Base-by-base conservation (phyloP, 768 basidiomycete species). In the Boletus eberwhitei region DNA sequence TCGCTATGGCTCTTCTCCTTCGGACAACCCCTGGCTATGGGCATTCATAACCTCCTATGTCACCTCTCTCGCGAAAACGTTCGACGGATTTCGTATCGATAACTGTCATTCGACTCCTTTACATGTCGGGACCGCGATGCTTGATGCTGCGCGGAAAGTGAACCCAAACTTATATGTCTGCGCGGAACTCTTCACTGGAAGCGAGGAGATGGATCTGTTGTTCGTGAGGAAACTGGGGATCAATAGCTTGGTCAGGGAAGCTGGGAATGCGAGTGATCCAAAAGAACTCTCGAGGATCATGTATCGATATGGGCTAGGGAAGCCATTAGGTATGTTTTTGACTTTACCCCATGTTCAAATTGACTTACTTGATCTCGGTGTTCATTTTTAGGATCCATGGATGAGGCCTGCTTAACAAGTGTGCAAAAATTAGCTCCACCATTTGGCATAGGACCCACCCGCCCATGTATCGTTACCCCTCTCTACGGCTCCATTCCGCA, bases 91-190 rank as follows among this genome's bases (percentile, higher is more conserved):
- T 81, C 84, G 97, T 29, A 88, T 99, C 63, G 97, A 99, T 73
- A 99, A 99, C 67, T 97, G 93, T 58, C 96, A 99, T 73, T 98
- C 96, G 4, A 99, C 97, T 0, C 97, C 97, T 14, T 73, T 98
- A 34, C 85, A 92, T 60, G 93, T 98, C n/a, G 97, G 97, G n/a
- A 87, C 87, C n/a, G 77, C 79, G 42, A 86, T 99, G 77, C 85
- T 99, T 35, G 97, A 99, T 67, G 85, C 86, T 17, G 95, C 95
- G 7, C 83, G 97, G 32, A 85, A 85, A 21, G 84, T 85, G 48
- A 93, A 93, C 60, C 95, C 94, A 2, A 80, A 98, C 63, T 77
- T 99, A n/a, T 98, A 98, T 65, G 84, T 99, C 34, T 93, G 92
- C 64, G 97, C 97, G 3, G 97, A 99, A 71, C 79, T 99, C 39